phyloP scores from a whole-genome alignment of 345 rosid genomes.

The Arabidopsis thaliana region TAIR10.1 NC_003076.8:4387501-4388000 shows the following conservation, averaged over 20 bases:
- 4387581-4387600: conserved; percentile 98
- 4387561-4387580: conserved; percentile 68
- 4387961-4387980: conserved; percentile 11
- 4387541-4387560: background rate
- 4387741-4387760: conserved; percentile 90
- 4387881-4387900: conserved; percentile 96
- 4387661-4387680: conserved; percentile 98
- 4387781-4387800: conserved; percentile 98
- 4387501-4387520: conserved; percentile 12
- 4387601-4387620: conserved; percentile 88
- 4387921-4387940: conserved; percentile 87
- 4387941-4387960: conserved; percentile 58
- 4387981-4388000: background rate
- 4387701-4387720: conserved; percentile 87
- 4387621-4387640: conserved; percentile 77
- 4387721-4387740: conserved; percentile 93
- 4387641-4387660: conserved; percentile 97
- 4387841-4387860: conserved; percentile 99
- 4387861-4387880: conserved; percentile 95
- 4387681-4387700: conserved; percentile 91
- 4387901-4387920: conserved; percentile 93
- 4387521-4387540: conserved; percentile 31
- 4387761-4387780: conserved; percentile 97
- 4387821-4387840: conserved; percentile 92
- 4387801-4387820: conserved; percentile 99